Base-by-base conservation (phyloP, 345 rosid species). In the Limnanthes douglasii region DNA sequence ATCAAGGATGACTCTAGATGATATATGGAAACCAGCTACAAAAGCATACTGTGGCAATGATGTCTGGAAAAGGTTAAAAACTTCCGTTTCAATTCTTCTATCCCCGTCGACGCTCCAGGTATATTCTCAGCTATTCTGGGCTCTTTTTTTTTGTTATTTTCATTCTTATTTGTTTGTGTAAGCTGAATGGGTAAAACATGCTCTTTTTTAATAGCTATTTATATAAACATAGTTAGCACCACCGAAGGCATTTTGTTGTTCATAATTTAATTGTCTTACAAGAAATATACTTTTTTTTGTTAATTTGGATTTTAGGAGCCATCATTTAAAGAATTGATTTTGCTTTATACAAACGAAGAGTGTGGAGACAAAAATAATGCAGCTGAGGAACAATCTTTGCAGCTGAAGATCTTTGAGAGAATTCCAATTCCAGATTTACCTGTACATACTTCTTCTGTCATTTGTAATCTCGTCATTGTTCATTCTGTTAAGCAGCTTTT, bases 401-500 rank as follows among this genome's bases (percentile, higher is more conserved):
- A 64, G 34, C 51, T 88, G 41, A 78, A 88, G 65, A 88, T 82
- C 52, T 88, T 75, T 45, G 70, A 82, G 69, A 63, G 47, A 47
- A 88, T 88, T 46, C 93, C 97, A 18, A 78, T 88, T 58, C 97
- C 97, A n/a, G 97, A 88, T 59, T 68, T 88, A 46, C 71, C 83
- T 25, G 97, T 88, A 66, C 68, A 62, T 60, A 51, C 50, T 49
- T 53, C 35, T 56, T 29, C 3, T 12, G 2, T 26, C 11, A 26
- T 9, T 26, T 26, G 3, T 8, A 12, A 6, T 26, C n/a, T 42
- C 23, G 37, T 19, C 30, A 16, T 8, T 41, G 25, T 40, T 15
- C 16, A 10, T 8, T 43, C 38, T n/a, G n/a, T n/a, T n/a, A n/a
- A n/a, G n/a, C n/a, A n/a, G n/a, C n/a, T n/a, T n/a, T n/a, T n/a